Conservation (phyloP, 1,284 basidiomycete genomes). For the Volvariella volvacea region DNA sequence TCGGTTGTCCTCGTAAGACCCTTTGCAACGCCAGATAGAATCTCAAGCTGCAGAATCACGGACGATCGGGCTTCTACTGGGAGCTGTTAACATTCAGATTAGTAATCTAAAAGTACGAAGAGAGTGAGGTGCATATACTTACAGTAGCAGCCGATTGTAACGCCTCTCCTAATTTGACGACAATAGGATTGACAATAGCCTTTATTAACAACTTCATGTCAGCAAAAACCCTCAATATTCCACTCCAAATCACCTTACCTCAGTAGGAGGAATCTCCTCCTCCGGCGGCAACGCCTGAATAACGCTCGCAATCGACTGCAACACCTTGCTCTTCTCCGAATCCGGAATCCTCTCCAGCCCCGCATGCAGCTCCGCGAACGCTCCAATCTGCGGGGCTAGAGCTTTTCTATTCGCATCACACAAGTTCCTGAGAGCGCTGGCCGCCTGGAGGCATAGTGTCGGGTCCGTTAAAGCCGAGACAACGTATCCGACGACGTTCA, state of each 20-base stretch:
- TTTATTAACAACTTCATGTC: constrained; percentile 17
- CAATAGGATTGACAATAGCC: constrained; percentile 73
- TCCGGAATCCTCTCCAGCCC: constrained; percentile 73
- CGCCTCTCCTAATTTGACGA: constrained; percentile 60
- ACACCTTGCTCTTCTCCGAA: constrained; percentile 81
- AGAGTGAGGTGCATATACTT: constrained; percentile 13
- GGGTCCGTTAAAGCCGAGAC: constrained; percentile 64
- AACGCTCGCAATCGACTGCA: constrained; percentile 86
- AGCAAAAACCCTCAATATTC: neutral
- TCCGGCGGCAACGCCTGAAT: constrained; percentile 78
- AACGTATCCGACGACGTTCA: constrained; percentile 61
- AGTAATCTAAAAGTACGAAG: neutral
- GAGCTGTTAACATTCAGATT: constrained; percentile 32
- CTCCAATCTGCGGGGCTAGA: constrained; percentile 74
- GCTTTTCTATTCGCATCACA: constrained; percentile 82
- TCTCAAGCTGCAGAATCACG: constrained; percentile 67
- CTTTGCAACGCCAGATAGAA: constrained; percentile 75
- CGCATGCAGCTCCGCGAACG: constrained; percentile 79
- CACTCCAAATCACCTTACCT: constrained; percentile 34
- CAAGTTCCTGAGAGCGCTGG: constrained; percentile 74
- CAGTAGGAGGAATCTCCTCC: constrained; percentile 74
- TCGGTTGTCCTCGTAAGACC: constrained; percentile 72
- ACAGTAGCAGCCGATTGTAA: constrained; percentile 49
- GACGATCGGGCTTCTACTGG: constrained; percentile 59
- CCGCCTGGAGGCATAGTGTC: constrained; percentile 64